Base-by-base conservation (phyloP, 2,329 filamentous ascomycete genomes). In the Neopestalotiopsis sp. region DNA sequence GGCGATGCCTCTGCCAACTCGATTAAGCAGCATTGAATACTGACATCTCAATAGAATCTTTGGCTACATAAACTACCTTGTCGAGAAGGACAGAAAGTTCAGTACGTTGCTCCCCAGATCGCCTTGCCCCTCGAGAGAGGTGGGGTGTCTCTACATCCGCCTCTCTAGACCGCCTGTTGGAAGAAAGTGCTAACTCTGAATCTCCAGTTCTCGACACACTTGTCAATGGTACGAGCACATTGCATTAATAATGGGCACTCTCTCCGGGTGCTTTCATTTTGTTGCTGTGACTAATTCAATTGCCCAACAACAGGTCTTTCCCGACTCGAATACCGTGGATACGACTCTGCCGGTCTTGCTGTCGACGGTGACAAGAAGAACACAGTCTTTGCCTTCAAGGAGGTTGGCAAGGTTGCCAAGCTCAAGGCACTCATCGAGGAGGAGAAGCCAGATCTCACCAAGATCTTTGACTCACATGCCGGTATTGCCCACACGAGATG, bases 301-400 rank as follows among this genome's bases (percentile, higher is more conserved):
- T 69, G 45, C 65, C 32, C 13, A 17, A 20, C 42, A 72, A 52
- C 79, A 97, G 95, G 95, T 79, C 92, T 98, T 70, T 92, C 94
- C 70, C 92, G 96, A 81, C 92, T 99, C 77, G 96, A 99, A 85
- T 99, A 99, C 87, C 93, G 96, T 83, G 96, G 96, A 76, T 99
- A 99, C 83, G 96, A 99, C 83, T 98, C 96, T 73, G 95, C 96
- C 71, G 96, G 96, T 86, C 88, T 99, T 73, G 95, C 95, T 74
- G 85, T 99, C 77, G 96, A 99, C 81, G 96, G 96, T 72, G 93
- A 99, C 88, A 98, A 98, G 91, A 97, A 96, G 88, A 97, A 97
- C 78, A 94, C 98, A 85, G 94, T 98, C 74, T 90, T 94, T 74
- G 95, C 96, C 72, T 98, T 94, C 90, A 99, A 99, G 89, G 96